phyloP scores from a whole-genome alignment of 2,329 filamentous ascomycete genomes.

The Scleromitrula shiraiana region DNA sequence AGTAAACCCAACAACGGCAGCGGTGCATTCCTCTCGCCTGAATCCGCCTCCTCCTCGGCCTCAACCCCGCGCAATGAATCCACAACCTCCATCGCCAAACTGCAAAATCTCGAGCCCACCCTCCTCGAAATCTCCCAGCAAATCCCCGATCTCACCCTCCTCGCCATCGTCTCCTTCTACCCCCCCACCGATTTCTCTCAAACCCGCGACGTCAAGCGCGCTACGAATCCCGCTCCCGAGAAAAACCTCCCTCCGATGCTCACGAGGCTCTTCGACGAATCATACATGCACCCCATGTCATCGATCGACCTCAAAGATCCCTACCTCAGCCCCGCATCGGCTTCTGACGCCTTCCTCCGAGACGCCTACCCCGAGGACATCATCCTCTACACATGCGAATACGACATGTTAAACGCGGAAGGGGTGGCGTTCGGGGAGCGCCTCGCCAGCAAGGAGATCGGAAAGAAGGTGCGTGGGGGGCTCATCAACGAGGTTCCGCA shows the following conservation, averaged over 20 bases:
- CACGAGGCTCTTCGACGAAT: slow-evolving; percentile 55
- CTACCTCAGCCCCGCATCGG: slow-evolving; percentile 50
- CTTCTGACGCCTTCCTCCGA: slow-evolving; percentile 42
- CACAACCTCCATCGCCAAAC: slow-evolving; percentile 21
- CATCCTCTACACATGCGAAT: slow-evolving; percentile 54
- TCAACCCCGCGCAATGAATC: slow-evolving; percentile 1
- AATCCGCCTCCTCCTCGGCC: not conserved
- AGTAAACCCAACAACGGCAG: too few relatives aligned
- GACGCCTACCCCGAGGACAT: slow-evolving; percentile 43
- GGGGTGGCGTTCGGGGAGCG: slow-evolving; percentile 54
- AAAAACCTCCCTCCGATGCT: slow-evolving; percentile 49
- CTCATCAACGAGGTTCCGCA: slow-evolving; percentile 52
- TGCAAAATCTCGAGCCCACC: slow-evolving; percentile 27
- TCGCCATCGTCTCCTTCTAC: slow-evolving; percentile 52
- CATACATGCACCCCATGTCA: slow-evolving; percentile 46
- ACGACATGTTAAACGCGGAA: slow-evolving; percentile 55
- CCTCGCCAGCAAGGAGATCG: slow-evolving; percentile 38
- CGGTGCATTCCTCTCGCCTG: too few relatives aligned
- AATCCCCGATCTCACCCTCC: slow-evolving; percentile 38
- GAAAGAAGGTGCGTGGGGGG: slow-evolving; percentile 50
- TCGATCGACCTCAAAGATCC: slow-evolving; percentile 39
- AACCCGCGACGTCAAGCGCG: slow-evolving; percentile 46
- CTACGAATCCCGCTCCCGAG: slow-evolving; percentile 46
- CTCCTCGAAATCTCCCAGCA: slow-evolving; percentile 25
- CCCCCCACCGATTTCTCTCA: slow-evolving; percentile 55